Percentiles rank a stretch among this genome's conserved stretches.
phyloP scores from a whole-genome alignment of 2,329 filamentous ascomycete species.

The Xylariaceae sp. region DNA sequence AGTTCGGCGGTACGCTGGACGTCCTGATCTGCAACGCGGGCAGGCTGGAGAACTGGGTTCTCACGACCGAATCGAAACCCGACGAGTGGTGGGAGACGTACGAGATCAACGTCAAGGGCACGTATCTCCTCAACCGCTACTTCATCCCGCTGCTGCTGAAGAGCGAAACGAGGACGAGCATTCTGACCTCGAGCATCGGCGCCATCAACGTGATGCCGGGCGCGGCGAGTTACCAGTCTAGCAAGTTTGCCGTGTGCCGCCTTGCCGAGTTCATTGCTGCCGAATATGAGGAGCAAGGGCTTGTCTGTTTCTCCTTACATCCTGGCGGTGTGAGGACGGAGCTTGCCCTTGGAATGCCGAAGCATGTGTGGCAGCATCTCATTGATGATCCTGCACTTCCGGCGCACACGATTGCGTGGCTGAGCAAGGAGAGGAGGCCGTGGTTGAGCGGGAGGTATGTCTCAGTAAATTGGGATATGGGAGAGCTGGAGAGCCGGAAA shows the following conservation, averaged over 20 bases:
- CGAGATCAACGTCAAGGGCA: constrained; percentile 30
- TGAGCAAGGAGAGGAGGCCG: constrained; percentile 21
- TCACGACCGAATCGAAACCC: constrained; percentile 22
- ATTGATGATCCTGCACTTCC: constrained; percentile 30
- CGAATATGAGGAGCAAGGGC: constrained; percentile 40
- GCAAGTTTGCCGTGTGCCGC: constrained; percentile 41
- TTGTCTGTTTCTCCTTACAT: constrained; percentile 40
- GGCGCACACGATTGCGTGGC: constrained; percentile 25
- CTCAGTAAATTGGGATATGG: constrained; percentile 30
- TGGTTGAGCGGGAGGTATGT: constrained; percentile 30
- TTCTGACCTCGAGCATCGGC: constrained; percentile 38
- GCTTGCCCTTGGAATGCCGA: constrained; percentile 35
- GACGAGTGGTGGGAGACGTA: constrained; percentile 29
- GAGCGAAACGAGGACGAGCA: constrained; percentile 36
- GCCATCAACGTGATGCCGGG: constrained; percentile 32
- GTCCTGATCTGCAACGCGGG: constrained; percentile 39
- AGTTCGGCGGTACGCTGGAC: constrained; percentile 32
- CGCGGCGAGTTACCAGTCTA: constrained; percentile 41
- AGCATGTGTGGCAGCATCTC: constrained; percentile 22
- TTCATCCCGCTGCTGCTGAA: constrained; percentile 29
- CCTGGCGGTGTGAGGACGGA: constrained; percentile 42
- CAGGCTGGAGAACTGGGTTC: constrained; percentile 33
- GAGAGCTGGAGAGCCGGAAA: constrained; percentile 30
- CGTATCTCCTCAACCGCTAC: constrained; percentile 25
- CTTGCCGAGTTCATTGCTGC: constrained; percentile 41